phyloP scores from a whole-genome alignment of 768 basidiomycete genomes.

The Rhodotorula taiwanensis region DNA sequence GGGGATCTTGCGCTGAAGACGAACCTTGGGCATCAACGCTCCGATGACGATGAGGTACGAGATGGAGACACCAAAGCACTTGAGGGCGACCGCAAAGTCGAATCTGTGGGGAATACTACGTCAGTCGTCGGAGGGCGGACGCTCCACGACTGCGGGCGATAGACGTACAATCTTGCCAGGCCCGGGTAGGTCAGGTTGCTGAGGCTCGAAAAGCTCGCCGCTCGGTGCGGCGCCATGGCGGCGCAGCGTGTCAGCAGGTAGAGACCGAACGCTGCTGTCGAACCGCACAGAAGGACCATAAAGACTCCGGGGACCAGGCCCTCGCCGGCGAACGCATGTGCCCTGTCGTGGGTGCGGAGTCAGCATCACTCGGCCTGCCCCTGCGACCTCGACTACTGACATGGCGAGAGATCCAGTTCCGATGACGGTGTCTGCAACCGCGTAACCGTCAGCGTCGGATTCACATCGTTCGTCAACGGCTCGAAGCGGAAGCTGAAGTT shows the following conservation, averaged over 20 bases:
- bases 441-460: not conserved
- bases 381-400: not conserved
- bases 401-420: constrained; percentile 25
- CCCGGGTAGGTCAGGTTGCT: constrained; percentile 81
- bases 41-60: constrained; percentile 53
- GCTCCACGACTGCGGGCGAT: not conserved
- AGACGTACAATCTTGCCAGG: constrained; percentile 32
- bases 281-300: constrained; percentile 75
- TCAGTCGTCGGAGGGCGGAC: not conserved
- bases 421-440: constrained; percentile 18
- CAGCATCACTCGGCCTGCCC: no score
- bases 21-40: constrained; percentile 5
- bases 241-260: constrained; percentile 84
- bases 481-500: not conserved
- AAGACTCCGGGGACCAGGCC: constrained; percentile 84
- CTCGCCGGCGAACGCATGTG: constrained; percentile 71
- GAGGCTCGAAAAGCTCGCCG: constrained; percentile 74
- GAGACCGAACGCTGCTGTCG: constrained; percentile 71
- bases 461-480: not conserved
- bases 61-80: constrained; percentile 77
- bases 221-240: constrained; percentile 62
- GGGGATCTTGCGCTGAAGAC: constrained; percentile 4
- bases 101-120: not conserved
- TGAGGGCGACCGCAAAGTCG: constrained; percentile 9
- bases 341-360: constrained; percentile 3